Evolutionary conservation across 2,329 filamentous ascomycete genomes (phyloP).

Genomic region (Neonectria faginata): DNA sequence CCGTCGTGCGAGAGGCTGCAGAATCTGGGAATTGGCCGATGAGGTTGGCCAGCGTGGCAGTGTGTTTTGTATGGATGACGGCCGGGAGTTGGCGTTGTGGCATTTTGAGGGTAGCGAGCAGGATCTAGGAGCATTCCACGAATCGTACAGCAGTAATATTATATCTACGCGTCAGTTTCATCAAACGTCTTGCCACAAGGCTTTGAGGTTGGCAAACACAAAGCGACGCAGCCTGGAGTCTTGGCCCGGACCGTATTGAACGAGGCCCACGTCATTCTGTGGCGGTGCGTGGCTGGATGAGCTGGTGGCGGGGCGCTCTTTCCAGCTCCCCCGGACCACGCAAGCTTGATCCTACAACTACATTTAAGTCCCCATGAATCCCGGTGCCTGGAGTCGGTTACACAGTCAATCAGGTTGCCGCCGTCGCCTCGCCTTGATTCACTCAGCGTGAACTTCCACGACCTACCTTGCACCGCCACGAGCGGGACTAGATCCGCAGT

Average conservation of each 20-base stretch:
- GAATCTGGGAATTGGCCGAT: constrained; percentile 51
- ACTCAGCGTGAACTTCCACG: not conserved
- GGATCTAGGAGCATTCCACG: constrained; percentile 31
- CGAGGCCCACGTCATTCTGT: constrained; percentile 43
- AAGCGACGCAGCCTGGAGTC: not conserved
- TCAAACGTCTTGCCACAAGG: constrained; percentile 4
- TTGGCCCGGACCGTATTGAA: not conserved
- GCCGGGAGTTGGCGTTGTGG: constrained; percentile 47
- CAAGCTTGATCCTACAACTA: constrained; percentile 28
- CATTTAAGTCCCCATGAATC: constrained; percentile 13
- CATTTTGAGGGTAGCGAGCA: constrained; percentile 44
- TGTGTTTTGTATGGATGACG: constrained; percentile 37
- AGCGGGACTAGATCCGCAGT: constrained; percentile 38
- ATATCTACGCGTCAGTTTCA: not conserved
- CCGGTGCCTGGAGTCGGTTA: constrained; percentile 12
- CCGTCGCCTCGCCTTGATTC: not conserved
- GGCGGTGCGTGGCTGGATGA: constrained; percentile 39
- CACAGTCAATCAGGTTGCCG: not conserved
- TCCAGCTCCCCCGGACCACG: constrained; percentile 21
- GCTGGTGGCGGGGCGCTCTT: constrained; percentile 38
- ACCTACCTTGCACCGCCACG: constrained; percentile 37
- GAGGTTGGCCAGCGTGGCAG: constrained; percentile 27
- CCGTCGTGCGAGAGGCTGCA: constrained; percentile 65
- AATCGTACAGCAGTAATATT: constrained; percentile 23
- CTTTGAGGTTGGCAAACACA: not conserved